phyloP scores from a whole-genome alignment of 768 basidiomycete species.

The Podaxis pistillaris region DNA sequence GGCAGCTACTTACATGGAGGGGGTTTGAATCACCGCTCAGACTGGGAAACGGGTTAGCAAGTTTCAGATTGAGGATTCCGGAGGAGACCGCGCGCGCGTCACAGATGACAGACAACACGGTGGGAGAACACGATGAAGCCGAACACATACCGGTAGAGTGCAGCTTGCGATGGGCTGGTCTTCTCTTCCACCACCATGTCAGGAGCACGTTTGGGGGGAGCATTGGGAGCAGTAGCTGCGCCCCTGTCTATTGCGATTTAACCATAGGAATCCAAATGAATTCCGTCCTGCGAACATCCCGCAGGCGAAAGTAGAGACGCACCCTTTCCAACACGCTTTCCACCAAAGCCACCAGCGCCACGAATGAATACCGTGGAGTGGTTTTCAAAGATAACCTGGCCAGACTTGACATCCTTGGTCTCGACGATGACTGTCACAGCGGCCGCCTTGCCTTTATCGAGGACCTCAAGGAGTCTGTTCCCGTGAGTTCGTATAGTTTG shows the following conservation, averaged over 20 bases:
- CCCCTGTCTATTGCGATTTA: constrained; percentile 70
- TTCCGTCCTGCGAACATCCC: not conserved
- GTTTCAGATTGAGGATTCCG: not conserved
- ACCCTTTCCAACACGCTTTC: constrained; percentile 83
- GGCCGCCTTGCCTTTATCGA: constrained; percentile 93
- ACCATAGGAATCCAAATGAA: not conserved
- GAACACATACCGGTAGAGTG: constrained; percentile 74
- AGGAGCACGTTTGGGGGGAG: constrained; percentile 77
- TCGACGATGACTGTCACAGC: constrained; percentile 78
- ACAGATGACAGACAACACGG: not conserved
- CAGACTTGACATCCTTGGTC: constrained; percentile 77
- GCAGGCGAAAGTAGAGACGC: constrained; percentile 7
- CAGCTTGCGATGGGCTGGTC: constrained; percentile 80
- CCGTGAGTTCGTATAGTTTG: not conserved
- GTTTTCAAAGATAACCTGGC: constrained; percentile 86
- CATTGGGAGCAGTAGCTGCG: constrained; percentile 78
- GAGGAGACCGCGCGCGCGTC: not conserved
- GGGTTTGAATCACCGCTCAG: constrained; percentile 93
- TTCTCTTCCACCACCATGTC: constrained; percentile 89
- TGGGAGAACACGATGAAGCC: not conserved
- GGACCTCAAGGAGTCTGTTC: constrained; percentile 68
- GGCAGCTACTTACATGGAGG: constrained; percentile 60
- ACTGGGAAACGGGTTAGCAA: constrained; percentile 33
- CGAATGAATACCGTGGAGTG: constrained; percentile 91
- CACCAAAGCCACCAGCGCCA: constrained; percentile 95